These are phyloP conservation scores for Kodamaea leandrae DNA, from an alignment of 805 yeast genomes.

Conservation along the genomic window DNA sequence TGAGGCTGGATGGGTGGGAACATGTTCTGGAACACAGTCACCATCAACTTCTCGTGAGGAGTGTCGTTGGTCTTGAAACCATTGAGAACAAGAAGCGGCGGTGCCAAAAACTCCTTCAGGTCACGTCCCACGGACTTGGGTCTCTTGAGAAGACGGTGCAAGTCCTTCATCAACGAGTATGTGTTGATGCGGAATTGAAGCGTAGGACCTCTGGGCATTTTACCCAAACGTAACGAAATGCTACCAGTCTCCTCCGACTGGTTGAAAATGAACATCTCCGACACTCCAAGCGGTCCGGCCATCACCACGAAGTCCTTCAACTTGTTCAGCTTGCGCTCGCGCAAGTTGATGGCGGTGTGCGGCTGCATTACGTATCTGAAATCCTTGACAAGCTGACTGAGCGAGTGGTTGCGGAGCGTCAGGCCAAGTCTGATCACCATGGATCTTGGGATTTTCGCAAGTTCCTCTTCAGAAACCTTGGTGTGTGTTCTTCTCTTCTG, in stretches of 20 bases:
- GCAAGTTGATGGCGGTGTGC: conserved; percentile 85
- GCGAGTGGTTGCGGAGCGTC: conserved; percentile 71
- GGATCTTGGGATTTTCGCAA: conserved; percentile 77
- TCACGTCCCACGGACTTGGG: conserved; percentile 78
- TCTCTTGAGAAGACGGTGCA: conserved; percentile 60
- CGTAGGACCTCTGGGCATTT: conserved; percentile 94
- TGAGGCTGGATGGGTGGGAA: conserved; percentile 94
- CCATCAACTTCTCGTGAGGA: conserved; percentile 73
- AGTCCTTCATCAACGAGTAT: conserved; percentile 82
- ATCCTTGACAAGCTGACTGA: conserved; percentile 82
- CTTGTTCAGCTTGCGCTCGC: conserved; percentile 83
- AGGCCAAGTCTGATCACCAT: conserved; percentile 90
- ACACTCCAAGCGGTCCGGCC: conserved; percentile 95
- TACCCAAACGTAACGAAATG: conserved; percentile 77
- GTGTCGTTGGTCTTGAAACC: conserved; percentile 76
- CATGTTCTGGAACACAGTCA: conserved; percentile 91
- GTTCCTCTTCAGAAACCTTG: conserved; percentile 59
- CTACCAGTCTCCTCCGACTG: conserved; percentile 76
- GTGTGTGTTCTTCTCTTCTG: conserved; percentile 87
- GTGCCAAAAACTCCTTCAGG: conserved; percentile 59
- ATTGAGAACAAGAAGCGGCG: conserved; percentile 90
- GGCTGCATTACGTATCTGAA: conserved; percentile 93
- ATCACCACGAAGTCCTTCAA: conserved; percentile 94
- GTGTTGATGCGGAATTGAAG: conserved; percentile 73
- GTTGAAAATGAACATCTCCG: conserved; percentile 83